phyloP scores from a whole-genome alignment of 192 early-diverging fungal species.

The Linnemannia exigua region DNA sequence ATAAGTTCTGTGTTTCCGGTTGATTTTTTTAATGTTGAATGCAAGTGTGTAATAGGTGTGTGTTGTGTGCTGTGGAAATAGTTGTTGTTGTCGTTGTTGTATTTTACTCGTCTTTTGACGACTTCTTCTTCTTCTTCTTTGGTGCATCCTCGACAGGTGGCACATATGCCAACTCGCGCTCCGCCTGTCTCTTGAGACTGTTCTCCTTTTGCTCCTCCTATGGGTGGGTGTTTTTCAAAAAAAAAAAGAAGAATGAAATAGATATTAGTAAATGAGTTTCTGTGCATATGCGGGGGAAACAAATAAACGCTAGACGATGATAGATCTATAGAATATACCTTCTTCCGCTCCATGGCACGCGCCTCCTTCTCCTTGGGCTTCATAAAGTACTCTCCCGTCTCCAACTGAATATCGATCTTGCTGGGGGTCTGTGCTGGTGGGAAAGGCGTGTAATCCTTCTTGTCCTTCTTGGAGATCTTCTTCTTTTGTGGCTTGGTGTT shows the following conservation, averaged over 20 bases:
- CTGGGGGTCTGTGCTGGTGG: conserved; percentile 87
- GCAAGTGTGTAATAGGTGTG: neutral
- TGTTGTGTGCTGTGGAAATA: neutral
- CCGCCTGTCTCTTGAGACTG: conserved; percentile 73
- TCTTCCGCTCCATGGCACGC: conserved; percentile 78
- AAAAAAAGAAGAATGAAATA: neutral
- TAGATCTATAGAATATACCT: conserved; percentile 49
- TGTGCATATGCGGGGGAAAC: no score
- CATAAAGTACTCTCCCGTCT: conserved; percentile 97
- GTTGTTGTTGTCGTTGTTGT: no score
- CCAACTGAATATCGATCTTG: conserved; percentile 95
- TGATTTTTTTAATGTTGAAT: conserved; percentile 15
- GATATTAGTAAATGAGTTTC: neutral
- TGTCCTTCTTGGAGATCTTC: conserved; percentile 67
- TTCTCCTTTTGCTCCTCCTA: conserved; percentile 78
- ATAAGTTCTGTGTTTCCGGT: neutral
- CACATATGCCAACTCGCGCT: conserved; percentile 86
- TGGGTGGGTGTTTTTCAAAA: no score
- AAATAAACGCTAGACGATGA: no score
- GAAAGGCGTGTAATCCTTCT: conserved; percentile 93
- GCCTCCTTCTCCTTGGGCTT: conserved; percentile 76
- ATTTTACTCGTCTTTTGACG: conserved; percentile 15
- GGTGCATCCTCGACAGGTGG: conserved; percentile 77
- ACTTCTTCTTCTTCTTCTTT: conserved; percentile 58
- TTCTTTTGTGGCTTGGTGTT: conserved; percentile 83